Base-by-base conservation (phyloP, 805 yeast genomes). In the Ogataea trehaloabstinens region DNA sequence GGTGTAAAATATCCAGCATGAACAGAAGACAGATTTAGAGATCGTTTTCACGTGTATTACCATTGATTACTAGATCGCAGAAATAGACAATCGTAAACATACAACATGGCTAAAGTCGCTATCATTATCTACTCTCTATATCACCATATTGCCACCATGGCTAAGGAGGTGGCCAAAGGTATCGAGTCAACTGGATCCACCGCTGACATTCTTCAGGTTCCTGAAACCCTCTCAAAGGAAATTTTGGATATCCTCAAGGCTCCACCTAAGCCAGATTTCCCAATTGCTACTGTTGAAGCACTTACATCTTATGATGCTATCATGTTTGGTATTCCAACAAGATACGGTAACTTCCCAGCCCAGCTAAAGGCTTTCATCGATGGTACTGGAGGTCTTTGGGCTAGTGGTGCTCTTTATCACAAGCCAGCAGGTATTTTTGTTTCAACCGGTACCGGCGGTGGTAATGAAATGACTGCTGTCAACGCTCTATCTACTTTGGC, bases 311-410 rank as follows among this genome's bases (percentile, higher is more conserved):
- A 82, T 70, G 95, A 89, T 58, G 95, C 89, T 35, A 78, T 85
- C 70, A 50, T 89, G 49, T 85, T 88, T 52, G 96, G 96, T 61
- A 63, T 85, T 51, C 95, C 95, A 56, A 84, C 96, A 40, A 80
- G 95, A 67, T 88, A 66, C 61, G 96, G 96, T 66, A 79, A 74
- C 64, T 67, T 74, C 66, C 91, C 95, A 42, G 83, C 87, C 36
- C 95, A 87, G 65, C 73, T 81, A 74, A 77, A 76, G 65, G 69
- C 85, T 16, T 86, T 83, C 74, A 76, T 85, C 76, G 95, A 84
- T 56, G 64, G 78, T 42, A 82, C 91, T 34, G 93, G 93, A 60
- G 80, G 80, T 27, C 69, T 84, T 52, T 87, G 95, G 95, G 86
- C 82, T 32, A 39, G 58, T 16, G 91, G 93, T 59, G 77, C 79